A percentile compares a stretch with the other conserved stretches of the same genome.
Conservation (phyloP, 306 rosid species). For the Quercus agrifolia region DNA sequence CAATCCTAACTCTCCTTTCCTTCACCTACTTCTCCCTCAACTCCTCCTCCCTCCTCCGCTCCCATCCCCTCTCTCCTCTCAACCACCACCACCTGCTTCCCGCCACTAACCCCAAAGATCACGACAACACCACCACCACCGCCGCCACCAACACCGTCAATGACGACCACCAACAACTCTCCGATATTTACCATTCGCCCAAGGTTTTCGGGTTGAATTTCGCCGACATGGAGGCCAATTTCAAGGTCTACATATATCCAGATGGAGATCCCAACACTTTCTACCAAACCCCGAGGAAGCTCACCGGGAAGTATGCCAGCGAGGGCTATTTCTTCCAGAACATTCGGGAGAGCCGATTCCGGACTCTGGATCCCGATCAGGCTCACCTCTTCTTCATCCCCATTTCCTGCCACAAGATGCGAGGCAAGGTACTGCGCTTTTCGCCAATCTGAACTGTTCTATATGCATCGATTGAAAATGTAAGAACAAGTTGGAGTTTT, state of each 20-base stretch:
- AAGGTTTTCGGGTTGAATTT: constrained; percentile 64
- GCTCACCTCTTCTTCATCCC: constrained; percentile 92
- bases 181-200: constrained; percentile 69
- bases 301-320: constrained; percentile 90
- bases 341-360: constrained; percentile 74
- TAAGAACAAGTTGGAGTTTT: not conserved
- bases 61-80: constrained; percentile 21
- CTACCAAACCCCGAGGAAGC: constrained; percentile 94
- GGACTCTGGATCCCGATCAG: constrained; percentile 75
- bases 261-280: constrained; percentile 92
- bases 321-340: constrained; percentile 97
- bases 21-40: constrained; percentile 74
- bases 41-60: not conserved
- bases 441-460: not conserved
- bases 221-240: constrained; percentile 74
- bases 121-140: not conserved
- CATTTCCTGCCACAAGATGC: constrained; percentile 95
- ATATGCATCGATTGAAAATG: no score
- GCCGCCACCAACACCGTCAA: not conserved
- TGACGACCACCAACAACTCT: not conserved
- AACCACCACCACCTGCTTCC: constrained; percentile 32
- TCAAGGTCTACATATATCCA: constrained; percentile 89
- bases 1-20: constrained; percentile 67
- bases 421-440: constrained; percentile 71
- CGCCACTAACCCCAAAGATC: no score